Base-by-base conservation (phyloP, 805 yeast genomes). In the Pichia insulana region DNA sequence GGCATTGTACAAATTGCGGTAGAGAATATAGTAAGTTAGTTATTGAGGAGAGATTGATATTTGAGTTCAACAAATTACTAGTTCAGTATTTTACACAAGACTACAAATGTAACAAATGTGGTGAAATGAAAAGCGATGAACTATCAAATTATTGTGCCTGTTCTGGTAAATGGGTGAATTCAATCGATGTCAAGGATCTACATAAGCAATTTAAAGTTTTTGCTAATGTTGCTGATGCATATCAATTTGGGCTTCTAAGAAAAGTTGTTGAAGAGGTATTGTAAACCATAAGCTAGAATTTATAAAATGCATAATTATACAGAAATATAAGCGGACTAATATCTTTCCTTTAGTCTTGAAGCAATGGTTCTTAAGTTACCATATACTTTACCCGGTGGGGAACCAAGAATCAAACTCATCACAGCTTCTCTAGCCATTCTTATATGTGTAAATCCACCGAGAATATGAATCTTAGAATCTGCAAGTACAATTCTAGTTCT, bases 351-450 rank as follows among this genome's bases (percentile, higher is more conserved):
- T 81, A 92, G 77, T 67, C 98, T 78, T 11, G 97, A 85, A 37
- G 97, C 96, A 53, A 92, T 94, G 31, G 95, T 87, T 68, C 98
- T 84, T 64, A 92, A 73, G 63, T 92, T 92, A 51, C 97, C 97
- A 61, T 92, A 92, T 44, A 92, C 96, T 65, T 92, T 92, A 51
- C 97, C 97, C 32, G 98, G 98, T 33, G 97, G 98, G 47, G 94
- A 81, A 69, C 99, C 99, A 55, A 92, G 74, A 67, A 92, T 92
- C 59, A 92, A 73, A 50, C 90, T 78, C 46, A 92, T 96, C 27
- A 92, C 96, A 13, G 97, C 81, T 66, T 88, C 96, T 67, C 97
- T 78, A n/a, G 99, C 99, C 82, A 92, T 89, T 68, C 95, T 78
- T 55, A 92, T 92, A 64, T 92, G 96, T 16, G 95, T 82, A 68